Evolutionary conservation across 139 green algal species (phyloP).

Genomic region (Chlorella sp.): DNA sequence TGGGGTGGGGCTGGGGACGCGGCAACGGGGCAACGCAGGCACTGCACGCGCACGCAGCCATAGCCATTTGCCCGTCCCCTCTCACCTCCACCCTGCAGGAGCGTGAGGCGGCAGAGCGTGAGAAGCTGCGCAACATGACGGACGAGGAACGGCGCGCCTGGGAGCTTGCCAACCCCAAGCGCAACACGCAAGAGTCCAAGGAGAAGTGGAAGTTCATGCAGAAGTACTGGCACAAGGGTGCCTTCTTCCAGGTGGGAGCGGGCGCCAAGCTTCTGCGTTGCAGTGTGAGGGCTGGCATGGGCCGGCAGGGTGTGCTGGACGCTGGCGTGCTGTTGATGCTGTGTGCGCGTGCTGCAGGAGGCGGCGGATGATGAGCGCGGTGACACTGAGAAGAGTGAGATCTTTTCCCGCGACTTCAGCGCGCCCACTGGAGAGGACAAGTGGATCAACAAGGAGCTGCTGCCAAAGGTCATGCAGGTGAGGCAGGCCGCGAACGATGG

Average conservation of each 20-base stretch:
- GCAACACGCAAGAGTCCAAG: constrained; percentile 26
- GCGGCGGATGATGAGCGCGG: constrained; percentile 42
- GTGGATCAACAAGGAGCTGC: constrained; percentile 73
- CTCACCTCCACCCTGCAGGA: constrained; percentile 8
- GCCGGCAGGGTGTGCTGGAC: background rate
- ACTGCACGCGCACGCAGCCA: background rate
- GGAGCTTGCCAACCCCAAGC: constrained; percentile 36
- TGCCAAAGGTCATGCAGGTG: constrained; percentile 92
- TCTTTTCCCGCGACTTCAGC: constrained; percentile 76
- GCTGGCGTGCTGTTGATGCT: background rate
- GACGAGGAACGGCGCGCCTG: constrained; percentile 72
- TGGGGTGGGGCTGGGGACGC: background rate
- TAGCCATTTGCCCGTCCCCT: background rate
- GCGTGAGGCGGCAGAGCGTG: constrained; percentile 56
- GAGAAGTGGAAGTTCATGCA: constrained; percentile 86
- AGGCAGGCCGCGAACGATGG: no score
- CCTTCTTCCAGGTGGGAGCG: constrained; percentile 86
- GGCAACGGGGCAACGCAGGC: background rate
- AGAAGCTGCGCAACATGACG: constrained; percentile 75
- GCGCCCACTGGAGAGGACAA: constrained; percentile 79
- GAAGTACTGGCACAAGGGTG: constrained; percentile 99
- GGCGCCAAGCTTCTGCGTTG: background rate
- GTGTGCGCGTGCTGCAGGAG: constrained; percentile 24
- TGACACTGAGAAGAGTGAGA: constrained; percentile 48
- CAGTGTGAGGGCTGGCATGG: no score